Base-by-base conservation (phyloP, 305 asterid genomes). In the Euphrasia arctica region DNA sequence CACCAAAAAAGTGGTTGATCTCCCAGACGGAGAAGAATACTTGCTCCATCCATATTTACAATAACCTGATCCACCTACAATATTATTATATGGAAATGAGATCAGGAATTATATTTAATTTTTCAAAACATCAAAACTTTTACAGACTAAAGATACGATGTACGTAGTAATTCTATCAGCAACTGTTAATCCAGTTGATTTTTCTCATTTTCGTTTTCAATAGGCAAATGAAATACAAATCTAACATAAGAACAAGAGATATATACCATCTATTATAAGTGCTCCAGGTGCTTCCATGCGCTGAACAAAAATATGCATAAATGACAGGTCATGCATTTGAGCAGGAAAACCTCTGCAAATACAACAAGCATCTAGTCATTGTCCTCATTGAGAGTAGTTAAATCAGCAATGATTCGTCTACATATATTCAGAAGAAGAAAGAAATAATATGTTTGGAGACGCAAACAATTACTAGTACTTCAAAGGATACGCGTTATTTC, bases 31-130 rank as follows among this genome's bases (percentile, higher is more conserved):
- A 83, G 90, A 78, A 57, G 71, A 56, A 66, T 90, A 90, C 82
- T 93, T 93, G 81, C 95, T 93, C 97, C 97, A 93, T 60, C 98
- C 98, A 77, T 80, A 90, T 77, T 93, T 93, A 79, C 96, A 85
- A 71, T 93, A 93, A 55, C 98, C 98, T 1, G 98, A 93, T 61
- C 98, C 98, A 69, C 97, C 97, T 92, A 63, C 58, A 10, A 48
- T 69, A 48, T 71, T 69, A 42, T 62, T 28, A 71, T 50, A 47
- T 45, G 62, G 42, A 59, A 65, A 45, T 54, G 52, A 41, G 13
- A 58, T 61, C 52, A 58, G 54, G 49, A 36, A 36, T 5, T 5
- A 1, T 5, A 1, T 36, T 6, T 39, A 6, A 6, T 36, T 36
- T 32, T 39, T 39, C 9, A 1, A 7, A 39, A 39, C 43, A 39